phyloP scores from a whole-genome alignment of 768 basidiomycete genomes.

The Russula virescens region DNA sequence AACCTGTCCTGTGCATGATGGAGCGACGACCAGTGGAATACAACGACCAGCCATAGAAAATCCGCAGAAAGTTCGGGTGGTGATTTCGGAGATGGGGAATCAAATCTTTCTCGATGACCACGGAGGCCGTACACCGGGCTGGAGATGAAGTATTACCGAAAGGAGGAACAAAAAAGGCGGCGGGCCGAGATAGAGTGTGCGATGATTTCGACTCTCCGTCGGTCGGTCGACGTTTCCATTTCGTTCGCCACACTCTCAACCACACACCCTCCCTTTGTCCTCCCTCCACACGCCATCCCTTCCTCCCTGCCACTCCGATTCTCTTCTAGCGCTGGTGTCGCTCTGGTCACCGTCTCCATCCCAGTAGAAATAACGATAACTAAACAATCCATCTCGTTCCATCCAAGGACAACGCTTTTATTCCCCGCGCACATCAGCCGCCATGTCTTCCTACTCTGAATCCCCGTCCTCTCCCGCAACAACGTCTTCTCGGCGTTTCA shows the following conservation, averaged over 20 bases:
- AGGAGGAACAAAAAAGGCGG: neutral
- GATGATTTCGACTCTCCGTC: too few relatives aligned
- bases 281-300: constrained; percentile 18
- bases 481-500: constrained; percentile 67
- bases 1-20: too few relatives aligned
- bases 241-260: constrained; percentile 6
- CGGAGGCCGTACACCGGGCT: too few relatives aligned
- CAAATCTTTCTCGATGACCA: too few relatives aligned
- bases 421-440: constrained; percentile 14
- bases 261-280: neutral
- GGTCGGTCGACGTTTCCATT: neutral
- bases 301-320: constrained; percentile 28
- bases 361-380: constrained; percentile 5
- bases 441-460: constrained; percentile 56
- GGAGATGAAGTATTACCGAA: neutral
- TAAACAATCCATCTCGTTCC: constrained; percentile 2
- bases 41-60: too few relatives aligned
- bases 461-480: constrained; percentile 56
- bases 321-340: constrained; percentile 28
- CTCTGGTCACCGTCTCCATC: constrained; percentile 13
- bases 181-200: too few relatives aligned
- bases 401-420: constrained; percentile 13
- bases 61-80: too few relatives aligned
- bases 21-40: too few relatives aligned
- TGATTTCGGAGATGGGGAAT: too few relatives aligned